Evolutionary conservation across 2,329 filamentous ascomycete genomes (phyloP), one percentile per base, ranked within the genome.

Genomic region (Pseudopyrenochaeta lycopersici): DNA sequence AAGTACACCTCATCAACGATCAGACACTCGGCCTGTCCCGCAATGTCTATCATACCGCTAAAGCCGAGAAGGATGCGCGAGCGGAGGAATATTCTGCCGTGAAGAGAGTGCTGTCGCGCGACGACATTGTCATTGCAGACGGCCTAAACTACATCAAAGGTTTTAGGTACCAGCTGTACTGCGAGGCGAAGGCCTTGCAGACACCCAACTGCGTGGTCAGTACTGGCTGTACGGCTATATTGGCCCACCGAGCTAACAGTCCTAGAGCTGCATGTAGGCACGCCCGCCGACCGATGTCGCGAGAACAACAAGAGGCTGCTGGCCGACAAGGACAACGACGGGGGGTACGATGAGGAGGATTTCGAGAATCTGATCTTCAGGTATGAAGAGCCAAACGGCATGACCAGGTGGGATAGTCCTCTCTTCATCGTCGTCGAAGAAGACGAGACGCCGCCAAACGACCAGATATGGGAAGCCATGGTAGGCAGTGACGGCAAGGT

Each of bases 91-190:
- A 90, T 73, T 91, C 85, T 55, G 90, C 91, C 55, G 88, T 94
- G 40, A 94, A 94, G 80, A 84, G 91, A 38, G 84, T 88, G 43
- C 81, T 96, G 27, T 87, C 84, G 55, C 84, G 87, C 51, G 86
- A 86, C 66, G 89, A 91, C 68, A 87, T 96, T 52, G 90, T 95
- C 46, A 85, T 96, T 41, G 85, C 92, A 14, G 91, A 96, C 72
- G 87, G 88, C 1, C 79, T 91, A 55, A 95, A 95, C 76, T 96
- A 95, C 77, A 96, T 96, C 78, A 95, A 95, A 75, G 91, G 91
- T 32, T 95, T 90, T 85, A 84, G 91, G 43, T 96, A 96, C 73
- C 91, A 96, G 80, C 80, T 96, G 18, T 89, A 89, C 74, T 94
- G 91, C 78, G 91, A 95, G 77, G 87, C 91, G 32, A 95, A 95